Percentiles rank a stretch among this genome's conserved stretches.
Conservation (phyloP, 2,329 filamentous ascomycete genomes). For the Onygena corvina region DNA sequence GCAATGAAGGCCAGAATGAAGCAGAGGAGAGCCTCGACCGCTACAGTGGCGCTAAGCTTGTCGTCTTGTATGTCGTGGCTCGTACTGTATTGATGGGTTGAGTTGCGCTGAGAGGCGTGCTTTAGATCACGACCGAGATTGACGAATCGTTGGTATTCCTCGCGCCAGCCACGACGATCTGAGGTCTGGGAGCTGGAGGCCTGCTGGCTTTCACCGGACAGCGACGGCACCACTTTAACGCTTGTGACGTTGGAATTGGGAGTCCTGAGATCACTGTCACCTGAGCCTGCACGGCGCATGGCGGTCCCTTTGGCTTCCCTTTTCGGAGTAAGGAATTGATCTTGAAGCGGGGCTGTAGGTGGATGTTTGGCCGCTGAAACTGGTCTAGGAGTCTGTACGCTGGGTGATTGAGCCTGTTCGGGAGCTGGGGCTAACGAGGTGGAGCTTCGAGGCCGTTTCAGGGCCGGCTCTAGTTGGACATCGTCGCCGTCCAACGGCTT, state of each 20-base stretch:
- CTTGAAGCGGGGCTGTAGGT: slow-evolving; percentile 20
- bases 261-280: slow-evolving; percentile 31
- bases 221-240: slow-evolving; percentile 17
- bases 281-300: slow-evolving; percentile 32
- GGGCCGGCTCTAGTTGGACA: slow-evolving; percentile 19
- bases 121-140: slow-evolving; percentile 37
- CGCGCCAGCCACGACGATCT: slow-evolving; percentile 33
- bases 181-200: slow-evolving; percentile 20
- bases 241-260: slow-evolving; percentile 23
- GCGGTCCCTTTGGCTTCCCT: slow-evolving; percentile 30
- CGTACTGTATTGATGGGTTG: slow-evolving; percentile 19
- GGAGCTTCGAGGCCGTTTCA: slow-evolving; percentile 27
- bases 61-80: slow-evolving; percentile 19
- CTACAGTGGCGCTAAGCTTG: slow-evolving; percentile 30
- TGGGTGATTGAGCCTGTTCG: slow-evolving; percentile 29
- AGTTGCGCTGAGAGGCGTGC: slow-evolving; percentile 32
- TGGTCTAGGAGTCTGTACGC: slow-evolving; percentile 24
- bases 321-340: slow-evolving; percentile 31
- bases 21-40: slow-evolving; percentile 36
- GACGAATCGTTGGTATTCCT: slow-evolving; percentile 33
- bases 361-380: slow-evolving; percentile 25
- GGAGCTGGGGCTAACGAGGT: slow-evolving; percentile 20
- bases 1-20: slow-evolving; percentile 38
- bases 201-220: slow-evolving; percentile 18
- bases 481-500: slow-evolving; percentile 21